Evolutionary conservation across 108 stramenopile species (phyloP), one percentile per base, ranked within the genome.

Genomic region (Fragilaria crotonensis): DNA sequence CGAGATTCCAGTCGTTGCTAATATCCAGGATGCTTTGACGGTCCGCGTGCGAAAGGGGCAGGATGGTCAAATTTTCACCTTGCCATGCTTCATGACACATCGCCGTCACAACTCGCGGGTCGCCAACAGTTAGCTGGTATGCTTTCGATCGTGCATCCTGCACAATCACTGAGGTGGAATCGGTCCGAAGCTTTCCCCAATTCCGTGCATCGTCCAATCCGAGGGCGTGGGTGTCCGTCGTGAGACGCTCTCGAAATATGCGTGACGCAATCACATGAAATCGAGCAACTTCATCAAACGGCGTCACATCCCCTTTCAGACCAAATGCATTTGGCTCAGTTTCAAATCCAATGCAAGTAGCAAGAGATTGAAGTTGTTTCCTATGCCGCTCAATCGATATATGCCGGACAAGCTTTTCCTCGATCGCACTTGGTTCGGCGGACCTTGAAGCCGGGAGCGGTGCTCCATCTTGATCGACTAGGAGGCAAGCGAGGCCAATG

Each of bases 1-100:
- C 89, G 1, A 93, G 79, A 61, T 70, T 77, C 95, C 95, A 95
- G 45, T 89, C 82, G 3, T 83, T 80, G 29, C 73, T 79, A 0
- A 87, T 89, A 57, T 89, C 85, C 30, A 90, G 60, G 30, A 95
- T 82, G 17, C 79, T 75, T 48, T 71, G 52, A 26, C 88, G 51
- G 61, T 95, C 91, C 30, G 57, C 50, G 2, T 71, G 52, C 1
- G 62, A 68, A 1, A 95, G 70, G n/a, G 95, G 91, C 9, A 84
- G 67, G 41, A 95, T 90, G 0, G 90, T 91, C 11, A 80, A 77
- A 71, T 77, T 81, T 66, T 83, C 82, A 25, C 85, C 87, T 64
- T 87, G 80, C 87, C 83, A 87, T 20, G 77, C 73, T 17, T 93
- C 79, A 20, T 76, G 68, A 54, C 84, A 90, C 45, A 82, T 51